Base-by-base conservation (phyloP, 495 filamentous ascomycete species). In the Pyrenula aspistea region DNA sequence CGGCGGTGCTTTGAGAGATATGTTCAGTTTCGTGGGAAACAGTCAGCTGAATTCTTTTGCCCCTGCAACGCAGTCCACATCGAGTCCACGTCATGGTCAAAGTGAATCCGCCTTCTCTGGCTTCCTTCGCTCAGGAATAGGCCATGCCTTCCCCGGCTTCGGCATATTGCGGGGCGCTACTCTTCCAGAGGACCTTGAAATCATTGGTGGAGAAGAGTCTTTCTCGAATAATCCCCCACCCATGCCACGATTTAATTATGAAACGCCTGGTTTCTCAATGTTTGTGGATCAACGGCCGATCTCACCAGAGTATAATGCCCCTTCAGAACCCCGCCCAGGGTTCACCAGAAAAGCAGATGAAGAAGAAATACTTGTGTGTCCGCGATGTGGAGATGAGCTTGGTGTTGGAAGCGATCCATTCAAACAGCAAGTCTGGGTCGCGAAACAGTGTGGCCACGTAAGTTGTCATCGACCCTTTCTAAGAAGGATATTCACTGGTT, bases 361-460 rank as follows among this genome's bases (percentile, higher is more conserved):
- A 31, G 76, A 80, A 19, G 82, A 89, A 25, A 65, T 81, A 2
- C 67, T 89, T 2, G 72, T 86, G 12, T 91, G 87, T 66, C 86
- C 87, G 0, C 84, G 83, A 58, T 91, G 87, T 61, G 77, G 78
- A 3, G 74, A 80, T 36, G 87, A 91, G 63, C 67, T 91, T 51
- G 82, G 85, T n/a, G 69, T 70, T 20, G 68, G 73, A 24, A 77
- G 78, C 21, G 71, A 77, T 49, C 81, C 82, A 22, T 56, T 71
- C 8, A 82, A 84, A 64, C 78, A 80, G 64, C 78, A 87, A 57
- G 83, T 89, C 25, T 90, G 87, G 86, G 76, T 88, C 19, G 74
- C 83, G 1, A 88, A 83, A 60, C 69, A 71, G 56, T 91, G 87
- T 67, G 88, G 87, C 55, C 87, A 91, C 76, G 87, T 91, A 74